Base-by-base conservation (phyloP, 164 flowering plant species). In the Protea cynaroides region DNA sequence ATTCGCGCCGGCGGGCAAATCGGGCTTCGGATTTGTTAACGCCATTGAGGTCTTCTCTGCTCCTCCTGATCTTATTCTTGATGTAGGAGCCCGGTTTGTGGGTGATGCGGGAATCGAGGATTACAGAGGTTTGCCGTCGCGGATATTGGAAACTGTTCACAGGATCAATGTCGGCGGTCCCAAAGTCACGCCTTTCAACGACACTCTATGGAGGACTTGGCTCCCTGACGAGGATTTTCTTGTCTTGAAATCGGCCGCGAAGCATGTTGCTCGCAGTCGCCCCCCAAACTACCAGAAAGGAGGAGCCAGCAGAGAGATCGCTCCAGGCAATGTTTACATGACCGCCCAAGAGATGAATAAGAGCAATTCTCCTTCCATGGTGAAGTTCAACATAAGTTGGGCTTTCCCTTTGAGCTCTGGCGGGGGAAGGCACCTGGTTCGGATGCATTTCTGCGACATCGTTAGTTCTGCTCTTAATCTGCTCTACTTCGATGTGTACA, bases 361-460 rank as follows among this genome's bases (percentile, higher is more conserved):
- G 68, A 72, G 69, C 1, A 76, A 82, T 25, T 12, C 55, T 8
- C 54, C 65, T 2, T 17, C 62, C 9, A 12, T 15, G 51, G 56
- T 72, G 6, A 56, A 52, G 44, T 89, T 89, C 71, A 92, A 92
- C 63, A 76, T 92, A 57, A 78, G 88, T 0, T 92, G 97, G 97
- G 73, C 66, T 21, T 87, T 92, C 67, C 84, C 86, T 0, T 80
- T 85, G 54, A 73, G 65, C 62, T 34, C 49, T 0, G 49, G 34
- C 10, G 71, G 73, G 36, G 70, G 7, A 12, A 59, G 43, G 61
- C 76, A 86, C 72, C 73, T 92, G 47, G 88, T 92, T 63, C 76
- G 97, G 51, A 58, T 92, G 76, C 97, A 92, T 78, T 87, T 92
- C 74, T 87, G 94, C 69, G 97, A 92, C 68, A 75, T 92, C 24